Percentiles rank a stretch among this genome's conserved stretches.
Evolutionary conservation across 2,329 filamentous ascomycete species (phyloP).

Genomic region (Meredithiella fracta): DNA sequence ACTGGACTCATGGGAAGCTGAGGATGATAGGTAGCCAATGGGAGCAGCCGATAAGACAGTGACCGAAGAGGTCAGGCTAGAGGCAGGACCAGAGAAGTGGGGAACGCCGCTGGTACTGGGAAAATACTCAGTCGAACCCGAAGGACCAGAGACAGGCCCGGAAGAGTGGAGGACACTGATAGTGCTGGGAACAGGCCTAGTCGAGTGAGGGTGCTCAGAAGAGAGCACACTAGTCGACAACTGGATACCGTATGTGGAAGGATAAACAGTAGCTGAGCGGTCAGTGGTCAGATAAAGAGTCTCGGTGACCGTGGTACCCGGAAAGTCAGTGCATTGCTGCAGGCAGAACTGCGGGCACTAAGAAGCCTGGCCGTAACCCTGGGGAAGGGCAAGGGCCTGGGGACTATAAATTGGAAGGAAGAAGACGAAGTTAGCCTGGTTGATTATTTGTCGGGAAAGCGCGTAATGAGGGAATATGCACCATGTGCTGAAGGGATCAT

Average conservation of each 20-base stretch:
- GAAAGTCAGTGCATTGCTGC: conserved; percentile 9
- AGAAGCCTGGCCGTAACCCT: background rate
- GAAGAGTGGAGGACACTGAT: background rate
- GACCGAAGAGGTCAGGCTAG: background rate
- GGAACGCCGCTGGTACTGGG: background rate
- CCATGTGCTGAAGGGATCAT: background rate
- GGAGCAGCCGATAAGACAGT: conserved; percentile 1
- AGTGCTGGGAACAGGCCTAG: background rate
- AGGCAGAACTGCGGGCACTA: conserved; percentile 12
- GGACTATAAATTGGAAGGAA: background rate
- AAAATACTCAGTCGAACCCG: background rate
- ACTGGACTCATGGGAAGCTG: background rate
- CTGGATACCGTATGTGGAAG: background rate
- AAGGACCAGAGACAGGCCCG: background rate
- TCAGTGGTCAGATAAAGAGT: conserved; percentile 11
- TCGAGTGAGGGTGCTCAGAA: background rate
- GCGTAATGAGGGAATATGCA: background rate
- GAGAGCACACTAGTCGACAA: background rate
- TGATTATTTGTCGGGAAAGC: too few relatives aligned
- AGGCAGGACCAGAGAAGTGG: background rate
- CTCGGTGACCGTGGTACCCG: conserved; percentile 8
- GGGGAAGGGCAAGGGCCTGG: conserved; percentile 6
- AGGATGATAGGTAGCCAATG: background rate
- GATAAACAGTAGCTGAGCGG: background rate
- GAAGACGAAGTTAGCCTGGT: background rate